Conservation (phyloP, 345 rosid species). For the Populus deltoides region DNA sequence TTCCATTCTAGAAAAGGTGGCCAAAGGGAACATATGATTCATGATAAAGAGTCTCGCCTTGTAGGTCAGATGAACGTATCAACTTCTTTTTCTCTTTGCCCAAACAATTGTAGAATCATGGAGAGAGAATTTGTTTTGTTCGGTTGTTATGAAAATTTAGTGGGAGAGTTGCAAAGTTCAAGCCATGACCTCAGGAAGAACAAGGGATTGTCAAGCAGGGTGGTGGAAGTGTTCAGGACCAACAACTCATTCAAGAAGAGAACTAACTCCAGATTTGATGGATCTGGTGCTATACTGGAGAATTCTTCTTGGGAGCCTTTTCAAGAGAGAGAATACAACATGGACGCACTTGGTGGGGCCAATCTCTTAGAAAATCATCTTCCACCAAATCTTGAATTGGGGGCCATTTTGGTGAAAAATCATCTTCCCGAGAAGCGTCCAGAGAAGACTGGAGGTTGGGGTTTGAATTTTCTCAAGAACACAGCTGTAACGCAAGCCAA, state of each 20-base stretch:
- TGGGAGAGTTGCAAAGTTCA: conserved; percentile 30
- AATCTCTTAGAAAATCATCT: conserved; percentile 44
- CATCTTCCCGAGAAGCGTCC: conserved; percentile 31
- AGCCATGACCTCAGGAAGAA: conserved; percentile 37
- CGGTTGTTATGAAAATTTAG: conserved; percentile 42
- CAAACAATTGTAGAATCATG: conserved; percentile 44
- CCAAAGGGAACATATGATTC: conserved; percentile 35
- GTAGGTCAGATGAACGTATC: conserved; percentile 73
- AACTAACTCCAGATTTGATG: conserved; percentile 50
- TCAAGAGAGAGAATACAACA: conserved; percentile 35
- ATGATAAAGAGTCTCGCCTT: conserved; percentile 38
- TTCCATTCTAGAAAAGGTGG: conserved; percentile 49
- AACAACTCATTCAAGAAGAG: conserved; percentile 53
- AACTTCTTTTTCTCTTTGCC: conserved; percentile 49
- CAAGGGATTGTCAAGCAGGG: conserved; percentile 69
- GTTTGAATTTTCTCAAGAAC: conserved; percentile 80
- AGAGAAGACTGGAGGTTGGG: conserved; percentile 79
- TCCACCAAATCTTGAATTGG: conserved; percentile 69
- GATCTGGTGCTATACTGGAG: conserved; percentile 48
- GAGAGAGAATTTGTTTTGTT: conserved; percentile 78
- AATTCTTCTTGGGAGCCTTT: conserved; percentile 47
- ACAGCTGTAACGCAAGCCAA: conserved; percentile 22
- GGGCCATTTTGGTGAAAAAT: conserved; percentile 73
- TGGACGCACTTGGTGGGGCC: conserved; percentile 31
- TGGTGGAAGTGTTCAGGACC: conserved; percentile 52